A percentile compares a stretch with the other conserved stretches of the same genome.
Evolutionary conservation across 177 flowering plant genomes (phyloP).

Genomic region (Vitis hybrid): DNA sequence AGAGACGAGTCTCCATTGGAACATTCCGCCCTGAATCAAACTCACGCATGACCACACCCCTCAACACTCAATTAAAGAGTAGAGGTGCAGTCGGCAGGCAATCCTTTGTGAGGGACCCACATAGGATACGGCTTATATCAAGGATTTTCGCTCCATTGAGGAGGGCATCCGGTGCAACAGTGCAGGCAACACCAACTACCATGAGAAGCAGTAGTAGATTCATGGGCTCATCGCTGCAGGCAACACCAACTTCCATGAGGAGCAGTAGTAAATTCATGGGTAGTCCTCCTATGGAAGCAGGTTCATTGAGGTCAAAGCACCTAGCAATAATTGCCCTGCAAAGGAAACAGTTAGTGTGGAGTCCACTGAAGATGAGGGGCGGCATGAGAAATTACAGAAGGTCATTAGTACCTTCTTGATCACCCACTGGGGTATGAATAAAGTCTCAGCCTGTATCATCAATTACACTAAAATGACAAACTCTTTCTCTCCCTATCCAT

Average conservation of each 20-base stretch:
- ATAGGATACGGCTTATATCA: constrained; percentile 46
- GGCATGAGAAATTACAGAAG: constrained; percentile 39
- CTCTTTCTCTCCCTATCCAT: neutral
- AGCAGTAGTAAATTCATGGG: constrained; percentile 69
- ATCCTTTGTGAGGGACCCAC: constrained; percentile 55
- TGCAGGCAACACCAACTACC: constrained; percentile 50
- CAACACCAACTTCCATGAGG: neutral
- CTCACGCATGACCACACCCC: constrained; percentile 35
- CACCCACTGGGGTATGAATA: constrained; percentile 5
- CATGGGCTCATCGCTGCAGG: constrained; percentile 30
- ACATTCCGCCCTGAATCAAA: constrained; percentile 44
- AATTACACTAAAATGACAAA: neutral
- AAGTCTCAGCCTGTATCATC: neutral
- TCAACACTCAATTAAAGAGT: constrained; percentile 24
- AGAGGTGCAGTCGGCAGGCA: constrained; percentile 31
- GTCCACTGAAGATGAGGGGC: constrained; percentile 60
- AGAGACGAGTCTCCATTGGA: constrained; percentile 73
- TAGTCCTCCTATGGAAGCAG: constrained; percentile 54
- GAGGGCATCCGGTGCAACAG: constrained; percentile 13
- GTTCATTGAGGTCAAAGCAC: constrained; percentile 67
- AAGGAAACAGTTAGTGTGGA: constrained; percentile 64
- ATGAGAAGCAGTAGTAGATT: constrained; percentile 53
- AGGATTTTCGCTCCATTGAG: constrained; percentile 53
- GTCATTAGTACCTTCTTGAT: constrained; percentile 37
- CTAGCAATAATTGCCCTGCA: constrained; percentile 70